phyloP scores from a whole-genome alignment of 352 stramenopile species.

The Plasmopara viticola region DNA sequence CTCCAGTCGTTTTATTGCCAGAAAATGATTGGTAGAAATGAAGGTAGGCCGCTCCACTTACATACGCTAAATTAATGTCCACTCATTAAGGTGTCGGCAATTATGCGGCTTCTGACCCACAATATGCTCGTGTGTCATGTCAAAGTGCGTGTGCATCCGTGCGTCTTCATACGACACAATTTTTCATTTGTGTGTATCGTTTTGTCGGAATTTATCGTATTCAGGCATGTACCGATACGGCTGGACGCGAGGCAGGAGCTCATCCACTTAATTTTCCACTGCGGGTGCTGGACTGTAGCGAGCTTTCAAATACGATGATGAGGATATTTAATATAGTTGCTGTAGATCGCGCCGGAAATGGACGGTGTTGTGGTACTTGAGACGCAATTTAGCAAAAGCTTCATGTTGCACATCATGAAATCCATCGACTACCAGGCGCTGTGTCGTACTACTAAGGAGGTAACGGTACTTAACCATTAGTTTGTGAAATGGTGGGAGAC shows the following conservation, averaged over 20 bases:
- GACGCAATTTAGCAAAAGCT: slow-evolving; percentile 77
- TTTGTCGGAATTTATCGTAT: too few relatives aligned
- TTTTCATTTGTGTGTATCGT: too few relatives aligned
- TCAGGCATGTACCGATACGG: slow-evolving; percentile 70
- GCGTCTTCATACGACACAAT: background rate
- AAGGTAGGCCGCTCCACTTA: slow-evolving; percentile 10
- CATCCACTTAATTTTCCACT: slow-evolving; percentile 80
- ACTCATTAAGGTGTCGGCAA: slow-evolving; percentile 4
- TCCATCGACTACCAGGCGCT: slow-evolving; percentile 80
- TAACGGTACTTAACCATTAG: slow-evolving; percentile 12
- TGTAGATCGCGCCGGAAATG: slow-evolving; percentile 68
- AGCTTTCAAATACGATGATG: slow-evolving; percentile 2
- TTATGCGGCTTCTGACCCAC: slow-evolving; percentile 79
- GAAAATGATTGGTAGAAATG: slow-evolving; percentile 25
- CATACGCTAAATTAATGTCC: slow-evolving; percentile 9
- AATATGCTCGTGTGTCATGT: slow-evolving; percentile 87
- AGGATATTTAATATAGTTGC: background rate
- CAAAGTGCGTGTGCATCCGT: slow-evolving; percentile 33
- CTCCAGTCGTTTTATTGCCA: slow-evolving; percentile 36
- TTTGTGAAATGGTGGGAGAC: background rate
- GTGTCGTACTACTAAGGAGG: slow-evolving; percentile 69
- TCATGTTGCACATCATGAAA: slow-evolving; percentile 84
- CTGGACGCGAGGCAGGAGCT: slow-evolving; percentile 45
- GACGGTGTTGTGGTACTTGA: slow-evolving; percentile 72
- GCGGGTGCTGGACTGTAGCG: slow-evolving; percentile 25